Evolutionary conservation across 2,329 filamentous ascomycete genomes (phyloP).

Genomic region (Aspergillus sp.): DNA sequence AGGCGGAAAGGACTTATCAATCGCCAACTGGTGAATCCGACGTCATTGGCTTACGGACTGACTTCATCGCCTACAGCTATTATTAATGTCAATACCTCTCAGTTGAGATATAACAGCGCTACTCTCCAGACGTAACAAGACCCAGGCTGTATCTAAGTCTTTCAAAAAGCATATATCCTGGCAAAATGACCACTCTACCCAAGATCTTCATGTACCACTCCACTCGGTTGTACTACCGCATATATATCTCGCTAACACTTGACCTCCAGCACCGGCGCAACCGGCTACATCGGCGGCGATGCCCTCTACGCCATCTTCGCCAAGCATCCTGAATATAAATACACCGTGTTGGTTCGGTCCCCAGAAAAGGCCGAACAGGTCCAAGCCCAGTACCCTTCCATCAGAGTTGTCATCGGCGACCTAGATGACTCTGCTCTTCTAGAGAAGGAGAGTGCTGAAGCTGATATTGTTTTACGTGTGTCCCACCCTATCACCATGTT

Average conservation of each 20-base stretch:
- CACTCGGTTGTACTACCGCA: background rate
- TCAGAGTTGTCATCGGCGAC: constrained; percentile 56
- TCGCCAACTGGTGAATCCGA: background rate
- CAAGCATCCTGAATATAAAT: constrained; percentile 44
- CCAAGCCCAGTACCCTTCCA: constrained; percentile 45
- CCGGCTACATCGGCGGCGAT: constrained; percentile 55
- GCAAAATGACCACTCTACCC: background rate
- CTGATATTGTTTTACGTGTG: constrained; percentile 54
- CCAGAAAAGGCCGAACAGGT: constrained; percentile 40
- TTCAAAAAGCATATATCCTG: background rate
- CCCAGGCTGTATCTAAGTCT: too few species aligned
- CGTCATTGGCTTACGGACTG: background rate
- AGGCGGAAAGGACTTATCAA: background rate
- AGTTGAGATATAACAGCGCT: too few species aligned
- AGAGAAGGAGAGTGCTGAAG: constrained; percentile 29
- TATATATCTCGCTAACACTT: background rate
- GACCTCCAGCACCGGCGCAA: constrained; percentile 38
- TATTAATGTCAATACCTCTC: background rate
- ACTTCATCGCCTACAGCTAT: background rate
- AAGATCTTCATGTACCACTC: constrained; percentile 5
- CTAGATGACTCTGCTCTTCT: constrained; percentile 26
- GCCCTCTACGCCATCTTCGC: constrained; percentile 46
- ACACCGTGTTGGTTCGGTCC: constrained; percentile 42
- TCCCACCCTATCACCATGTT: too few species aligned
- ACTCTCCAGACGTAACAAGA: background rate